phyloP scores from a whole-genome alignment of 2,329 filamentous ascomycete genomes.

The Aspergillus carbonarius region DNA sequence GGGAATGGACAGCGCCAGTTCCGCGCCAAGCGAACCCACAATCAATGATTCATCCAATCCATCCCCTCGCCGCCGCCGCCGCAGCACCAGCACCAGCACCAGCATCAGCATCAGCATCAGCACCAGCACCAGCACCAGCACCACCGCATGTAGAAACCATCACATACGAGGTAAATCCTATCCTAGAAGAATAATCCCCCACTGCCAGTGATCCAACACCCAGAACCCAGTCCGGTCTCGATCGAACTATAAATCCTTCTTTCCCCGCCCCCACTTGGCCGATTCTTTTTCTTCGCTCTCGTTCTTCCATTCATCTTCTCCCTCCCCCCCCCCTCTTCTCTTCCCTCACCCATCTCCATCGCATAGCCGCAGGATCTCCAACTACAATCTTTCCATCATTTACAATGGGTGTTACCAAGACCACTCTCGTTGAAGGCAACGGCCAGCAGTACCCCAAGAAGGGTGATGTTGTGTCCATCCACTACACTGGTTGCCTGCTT shows the following conservation, averaged over 20 bases:
- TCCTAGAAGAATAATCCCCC: too few relatives aligned
- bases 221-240: background rate
- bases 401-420: slow-evolving; percentile 73
- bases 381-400: background rate
- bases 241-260: background rate
- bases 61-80: background rate
- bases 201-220: too few relatives aligned
- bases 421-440: slow-evolving; percentile 61
- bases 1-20: too few relatives aligned
- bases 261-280: background rate
- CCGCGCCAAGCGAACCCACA: slow-evolving; percentile 6
- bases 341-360: background rate
- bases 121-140: too few relatives aligned
- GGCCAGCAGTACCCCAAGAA: slow-evolving; percentile 58
- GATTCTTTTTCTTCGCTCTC: slow-evolving; percentile 1
- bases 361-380: background rate
- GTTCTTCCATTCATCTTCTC: background rate
- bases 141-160: too few relatives aligned
- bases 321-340: background rate
- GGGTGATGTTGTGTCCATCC: slow-evolving; percentile 77
- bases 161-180: too few relatives aligned
- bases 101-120: too few relatives aligned
- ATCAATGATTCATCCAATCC: background rate
- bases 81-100: too few relatives aligned
- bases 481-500: slow-evolving; percentile 88